phyloP scores from a whole-genome alignment of 768 basidiomycete species.

The Boletus tomentosulus region DNA sequence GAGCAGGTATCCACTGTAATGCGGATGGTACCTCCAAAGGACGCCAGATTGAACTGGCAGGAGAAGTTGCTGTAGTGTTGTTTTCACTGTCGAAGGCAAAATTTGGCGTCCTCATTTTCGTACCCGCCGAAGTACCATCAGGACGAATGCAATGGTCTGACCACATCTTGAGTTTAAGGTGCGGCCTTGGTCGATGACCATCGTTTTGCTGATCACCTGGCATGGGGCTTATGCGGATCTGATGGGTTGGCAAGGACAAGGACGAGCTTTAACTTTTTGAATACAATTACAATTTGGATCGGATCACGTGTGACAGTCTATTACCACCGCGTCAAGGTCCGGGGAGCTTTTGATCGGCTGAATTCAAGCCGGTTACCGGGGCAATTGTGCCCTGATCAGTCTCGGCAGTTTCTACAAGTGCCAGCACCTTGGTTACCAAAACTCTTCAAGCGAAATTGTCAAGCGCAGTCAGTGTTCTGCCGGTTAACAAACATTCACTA shows the following conservation, averaged over 20 bases:
- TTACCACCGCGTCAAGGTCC: neutral
- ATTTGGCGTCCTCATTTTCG: neutral
- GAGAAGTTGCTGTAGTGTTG: neutral
- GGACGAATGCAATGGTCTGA: neutral
- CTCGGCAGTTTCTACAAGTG: no score
- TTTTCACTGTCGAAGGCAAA: neutral
- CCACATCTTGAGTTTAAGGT: slow-evolving; percentile 8
- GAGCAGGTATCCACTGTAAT: slow-evolving; percentile 54
- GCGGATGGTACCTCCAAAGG: slow-evolving; percentile 24
- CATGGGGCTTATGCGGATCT: slow-evolving; percentile 3
- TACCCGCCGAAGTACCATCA: neutral
- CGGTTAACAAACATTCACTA: no score
- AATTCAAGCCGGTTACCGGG: no score
- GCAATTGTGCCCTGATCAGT: no score
- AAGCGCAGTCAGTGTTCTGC: no score
- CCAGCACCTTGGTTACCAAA: no score
- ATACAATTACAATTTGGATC: neutral
- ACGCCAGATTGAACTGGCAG: neutral
- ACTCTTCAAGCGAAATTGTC: no score
- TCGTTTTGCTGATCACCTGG: neutral
- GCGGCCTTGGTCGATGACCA: neutral
- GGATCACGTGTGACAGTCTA: neutral
- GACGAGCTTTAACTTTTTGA: neutral
- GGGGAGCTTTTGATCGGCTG: no score
- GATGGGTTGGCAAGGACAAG: neutral